Evolutionary conservation across 306 rosid species (phyloP).

Genomic region (Gastrolobium villosum): DNA sequence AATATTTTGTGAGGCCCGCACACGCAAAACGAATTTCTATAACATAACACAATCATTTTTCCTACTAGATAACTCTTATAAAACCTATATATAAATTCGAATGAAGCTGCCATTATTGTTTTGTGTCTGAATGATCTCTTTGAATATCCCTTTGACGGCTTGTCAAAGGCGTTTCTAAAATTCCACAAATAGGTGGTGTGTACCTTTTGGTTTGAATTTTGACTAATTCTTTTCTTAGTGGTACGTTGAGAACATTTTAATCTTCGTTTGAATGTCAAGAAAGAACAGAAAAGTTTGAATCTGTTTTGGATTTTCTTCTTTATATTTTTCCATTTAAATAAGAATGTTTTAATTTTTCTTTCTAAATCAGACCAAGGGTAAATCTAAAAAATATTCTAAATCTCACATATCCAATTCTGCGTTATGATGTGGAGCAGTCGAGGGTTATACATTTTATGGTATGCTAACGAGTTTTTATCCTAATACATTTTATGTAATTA

Average conservation of each 20-base stretch:
- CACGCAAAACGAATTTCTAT: no score
- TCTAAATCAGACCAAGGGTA: not conserved
- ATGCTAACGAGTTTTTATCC: not conserved
- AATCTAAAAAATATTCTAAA: not conserved
- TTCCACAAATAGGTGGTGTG: not conserved
- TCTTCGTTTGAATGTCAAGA: constrained; percentile 6
- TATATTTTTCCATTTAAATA: not conserved
- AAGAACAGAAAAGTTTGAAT: not conserved
- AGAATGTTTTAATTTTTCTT: not conserved
- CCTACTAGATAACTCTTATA: no score
- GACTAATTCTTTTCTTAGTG: constrained; percentile 26
- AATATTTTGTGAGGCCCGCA: no score
- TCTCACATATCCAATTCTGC: not conserved
- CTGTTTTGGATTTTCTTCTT: not conserved
- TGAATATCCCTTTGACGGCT: constrained; percentile 7
- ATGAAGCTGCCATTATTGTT: not conserved
- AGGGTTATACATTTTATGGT: not conserved
- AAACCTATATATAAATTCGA: not conserved
- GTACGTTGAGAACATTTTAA: not conserved
- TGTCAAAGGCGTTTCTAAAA: not conserved
- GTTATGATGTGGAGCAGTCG: not conserved
- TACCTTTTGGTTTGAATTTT: constrained; percentile 7
- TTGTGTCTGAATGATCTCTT: not conserved
- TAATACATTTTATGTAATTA: no score
- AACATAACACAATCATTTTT: no score